These are phyloP conservation scores for Erythrophleum fordii DNA, from an alignment of 306 rosid genomes.

Conservation along the genomic window DNA sequence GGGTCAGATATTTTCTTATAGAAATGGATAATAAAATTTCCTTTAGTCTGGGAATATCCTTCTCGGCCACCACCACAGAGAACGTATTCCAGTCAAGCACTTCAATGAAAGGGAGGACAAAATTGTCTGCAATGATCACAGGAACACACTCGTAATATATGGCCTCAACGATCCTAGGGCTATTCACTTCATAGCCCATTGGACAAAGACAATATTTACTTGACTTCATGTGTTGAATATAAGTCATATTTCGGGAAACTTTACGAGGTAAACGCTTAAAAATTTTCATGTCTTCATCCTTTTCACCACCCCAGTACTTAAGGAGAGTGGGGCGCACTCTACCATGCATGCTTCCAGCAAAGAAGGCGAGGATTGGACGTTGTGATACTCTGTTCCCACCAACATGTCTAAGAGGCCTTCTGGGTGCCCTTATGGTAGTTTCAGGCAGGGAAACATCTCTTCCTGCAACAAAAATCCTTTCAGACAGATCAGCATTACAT, in stretches of 20 bases:
- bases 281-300: constrained; percentile 83
- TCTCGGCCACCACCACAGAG: constrained; percentile 83
- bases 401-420: constrained; percentile 73
- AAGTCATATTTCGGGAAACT: constrained; percentile 77
- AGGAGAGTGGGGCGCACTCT: constrained; percentile 90
- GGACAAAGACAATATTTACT: constrained; percentile 90
- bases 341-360: constrained; percentile 96
- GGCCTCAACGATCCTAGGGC: constrained; percentile 95
- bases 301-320: constrained; percentile 60
- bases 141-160: constrained; percentile 95
- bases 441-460: constrained; percentile 92
- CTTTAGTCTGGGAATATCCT: constrained; percentile 81
- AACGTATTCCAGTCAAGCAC: constrained; percentile 78
- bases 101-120: constrained; percentile 82
- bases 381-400: constrained; percentile 78
- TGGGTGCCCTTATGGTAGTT: constrained; percentile 75
- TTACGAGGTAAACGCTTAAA: constrained; percentile 74
- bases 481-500: constrained; percentile 88
- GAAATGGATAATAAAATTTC: constrained; percentile 85
- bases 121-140: constrained; percentile 87
- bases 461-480: constrained; percentile 63
- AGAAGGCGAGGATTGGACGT: constrained; percentile 88
- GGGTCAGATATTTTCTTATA: constrained; percentile 57
- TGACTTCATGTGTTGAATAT: constrained; percentile 88
- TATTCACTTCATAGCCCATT: constrained; percentile 92